Evolutionary conservation across 1,139 yeast species (phyloP).

Genomic region (Nakaseomyces nivariensis): DNA sequence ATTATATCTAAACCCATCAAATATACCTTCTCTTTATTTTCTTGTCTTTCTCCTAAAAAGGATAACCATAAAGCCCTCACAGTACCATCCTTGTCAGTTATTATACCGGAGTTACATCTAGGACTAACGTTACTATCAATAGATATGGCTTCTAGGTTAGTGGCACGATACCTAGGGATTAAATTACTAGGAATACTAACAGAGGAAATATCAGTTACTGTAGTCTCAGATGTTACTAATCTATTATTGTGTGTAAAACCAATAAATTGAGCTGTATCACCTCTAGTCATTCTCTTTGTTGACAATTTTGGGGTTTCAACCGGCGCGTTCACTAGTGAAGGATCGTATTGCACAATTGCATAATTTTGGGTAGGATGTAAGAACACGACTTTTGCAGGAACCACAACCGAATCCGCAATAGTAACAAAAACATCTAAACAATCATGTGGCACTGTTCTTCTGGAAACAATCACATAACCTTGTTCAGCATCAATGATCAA

Average conservation of each 20-base stretch:
- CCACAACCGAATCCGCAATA: conserved; percentile 75
- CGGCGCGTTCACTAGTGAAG: conserved; percentile 54
- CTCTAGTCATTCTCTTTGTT: conserved; percentile 52
- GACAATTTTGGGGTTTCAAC: conserved; percentile 57
- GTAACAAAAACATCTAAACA: conserved; percentile 69
- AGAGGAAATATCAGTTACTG: conserved; percentile 66
- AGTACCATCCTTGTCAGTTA: conserved; percentile 71
- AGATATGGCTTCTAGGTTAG: conserved; percentile 68
- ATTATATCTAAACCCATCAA: conserved; percentile 73
- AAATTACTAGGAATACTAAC: conserved; percentile 62
- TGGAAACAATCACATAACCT: conserved; percentile 73
- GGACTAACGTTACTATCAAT: conserved; percentile 64
- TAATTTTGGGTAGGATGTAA: conserved; percentile 84
- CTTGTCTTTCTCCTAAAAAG: conserved; percentile 61
- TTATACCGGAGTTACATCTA: conserved; percentile 72
- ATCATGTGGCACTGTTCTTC: conserved; percentile 77
- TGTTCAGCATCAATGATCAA: conserved; percentile 68
- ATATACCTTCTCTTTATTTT: conserved; percentile 50
- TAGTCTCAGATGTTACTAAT: conserved; percentile 64
- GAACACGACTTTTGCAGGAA: conserved; percentile 74
- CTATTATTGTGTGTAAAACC: conserved; percentile 71
- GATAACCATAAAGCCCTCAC: conserved; percentile 80
- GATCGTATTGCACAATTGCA: conserved; percentile 77
- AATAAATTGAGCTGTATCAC: conserved; percentile 64
- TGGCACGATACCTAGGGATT: conserved; percentile 77